Conservation (phyloP, 2,329 filamentous ascomycete genomes). For the Fusarium redolens region DNA sequence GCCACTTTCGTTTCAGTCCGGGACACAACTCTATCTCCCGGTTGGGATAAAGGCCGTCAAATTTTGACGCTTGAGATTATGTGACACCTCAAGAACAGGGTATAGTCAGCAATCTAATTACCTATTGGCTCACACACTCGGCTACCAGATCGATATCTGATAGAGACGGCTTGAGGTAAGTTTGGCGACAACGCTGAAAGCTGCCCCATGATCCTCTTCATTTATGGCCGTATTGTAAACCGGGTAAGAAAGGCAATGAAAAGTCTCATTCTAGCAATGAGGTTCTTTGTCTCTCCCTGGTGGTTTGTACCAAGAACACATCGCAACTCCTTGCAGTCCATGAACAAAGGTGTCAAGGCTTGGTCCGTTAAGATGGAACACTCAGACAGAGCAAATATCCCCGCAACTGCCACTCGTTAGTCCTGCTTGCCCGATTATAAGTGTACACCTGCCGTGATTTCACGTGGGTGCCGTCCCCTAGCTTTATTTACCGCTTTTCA, state of each 20-base stretch:
- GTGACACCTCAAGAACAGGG: fast-evolving
- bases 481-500: neutral
- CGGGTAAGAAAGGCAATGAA: fast-evolving
- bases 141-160: neutral
- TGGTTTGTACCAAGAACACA: fast-evolving
- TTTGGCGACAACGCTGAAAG: fast-evolving
- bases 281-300: fast-evolving
- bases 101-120: too few species aligned
- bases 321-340: too few species aligned
- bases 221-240: neutral
- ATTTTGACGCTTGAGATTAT: fast-evolving
- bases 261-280: fast-evolving
- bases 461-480: neutral
- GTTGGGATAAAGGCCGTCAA: fast-evolving
- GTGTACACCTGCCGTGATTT: too few species aligned
- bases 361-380: too few species aligned
- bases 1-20: fast-evolving
- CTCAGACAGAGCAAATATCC: fast-evolving
- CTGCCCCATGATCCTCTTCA: neutral
- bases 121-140: fast-evolving
- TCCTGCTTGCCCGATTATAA: too few species aligned
- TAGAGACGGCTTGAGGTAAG: neutral
- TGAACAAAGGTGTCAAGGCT: too few species aligned
- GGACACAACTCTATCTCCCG: fast-evolving
- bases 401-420: fast-evolving